phyloP scores from a whole-genome alignment of 2,329 filamentous ascomycete species.

The Chaetomiaceae sp. region DNA sequence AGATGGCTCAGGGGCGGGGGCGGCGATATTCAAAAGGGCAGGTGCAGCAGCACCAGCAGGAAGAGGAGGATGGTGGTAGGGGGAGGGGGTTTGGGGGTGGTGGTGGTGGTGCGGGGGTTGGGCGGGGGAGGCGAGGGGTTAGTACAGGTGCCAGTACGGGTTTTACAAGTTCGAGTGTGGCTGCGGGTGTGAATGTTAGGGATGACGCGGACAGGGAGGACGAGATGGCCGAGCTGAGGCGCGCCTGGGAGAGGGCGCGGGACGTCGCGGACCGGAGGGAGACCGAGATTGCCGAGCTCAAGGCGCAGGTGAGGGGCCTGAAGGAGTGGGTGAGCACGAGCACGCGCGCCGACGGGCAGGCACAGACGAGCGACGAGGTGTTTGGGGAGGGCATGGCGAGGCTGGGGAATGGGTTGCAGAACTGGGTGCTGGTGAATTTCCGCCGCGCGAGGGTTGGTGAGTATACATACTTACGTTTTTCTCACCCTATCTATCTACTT shows the following conservation, averaged over 20 bases:
- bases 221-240: constrained; percentile 46
- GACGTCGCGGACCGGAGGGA: constrained; percentile 46
- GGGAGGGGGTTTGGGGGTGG: too few species aligned
- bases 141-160: not conserved
- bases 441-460: constrained; percentile 55
- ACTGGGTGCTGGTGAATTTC: constrained; percentile 69
- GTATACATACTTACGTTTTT: too few species aligned
- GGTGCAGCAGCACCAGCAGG: not conserved
- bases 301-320: constrained; percentile 58
- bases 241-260: constrained; percentile 44
- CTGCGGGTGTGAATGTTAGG: not conserved
- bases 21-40: too few species aligned
- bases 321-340: constrained; percentile 68
- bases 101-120: not conserved
- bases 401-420: constrained; percentile 64
- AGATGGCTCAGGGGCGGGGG: too few species aligned
- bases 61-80: too few species aligned
- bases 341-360: constrained; percentile 56
- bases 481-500: not conserved
- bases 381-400: constrained; percentile 58
- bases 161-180: too few species aligned
- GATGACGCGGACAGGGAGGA: constrained; percentile 21
- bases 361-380: constrained; percentile 62
- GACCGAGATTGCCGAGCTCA: constrained; percentile 50
- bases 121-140: not conserved